These are phyloP conservation scores for Exserohilum turcica DNA, from an alignment of 2,329 filamentous ascomycete species.

Conservation along the genomic window DNA sequence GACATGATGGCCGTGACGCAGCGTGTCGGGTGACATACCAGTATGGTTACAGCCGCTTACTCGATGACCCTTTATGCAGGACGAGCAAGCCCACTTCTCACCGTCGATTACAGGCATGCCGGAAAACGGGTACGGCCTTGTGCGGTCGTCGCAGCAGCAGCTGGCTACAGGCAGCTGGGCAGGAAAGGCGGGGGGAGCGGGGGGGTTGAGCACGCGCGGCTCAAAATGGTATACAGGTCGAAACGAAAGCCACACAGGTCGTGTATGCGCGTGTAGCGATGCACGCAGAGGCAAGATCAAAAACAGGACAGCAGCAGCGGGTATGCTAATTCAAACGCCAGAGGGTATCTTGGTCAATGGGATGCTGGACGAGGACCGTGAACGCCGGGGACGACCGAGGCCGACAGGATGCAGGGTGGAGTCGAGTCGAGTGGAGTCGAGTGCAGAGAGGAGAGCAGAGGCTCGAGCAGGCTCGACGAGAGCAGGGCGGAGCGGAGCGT, in stretches of 20 bases:
- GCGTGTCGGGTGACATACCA: slow-evolving; percentile 62
- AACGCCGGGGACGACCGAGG: slow-evolving; percentile 46
- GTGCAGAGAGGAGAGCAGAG: slow-evolving; percentile 22
- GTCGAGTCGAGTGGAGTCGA: slow-evolving; percentile 30
- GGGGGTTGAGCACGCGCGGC: slow-evolving; percentile 17
- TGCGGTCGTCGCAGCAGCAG: slow-evolving; percentile 42
- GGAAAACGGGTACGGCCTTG: slow-evolving; percentile 35
- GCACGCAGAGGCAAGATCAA: slow-evolving; percentile 24
- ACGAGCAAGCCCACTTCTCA: slow-evolving; percentile 97
- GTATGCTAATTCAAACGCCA: slow-evolving; percentile 33
- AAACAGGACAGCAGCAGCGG: not conserved
- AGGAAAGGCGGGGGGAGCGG: slow-evolving; percentile 16
- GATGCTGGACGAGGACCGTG: slow-evolving; percentile 41
- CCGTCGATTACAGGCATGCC: slow-evolving; percentile 65
- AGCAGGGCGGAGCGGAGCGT: no score
- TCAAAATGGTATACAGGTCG: slow-evolving; percentile 17
- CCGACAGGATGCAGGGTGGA: slow-evolving; percentile 34
- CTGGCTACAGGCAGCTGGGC: slow-evolving; percentile 32
- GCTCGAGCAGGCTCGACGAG: no score
- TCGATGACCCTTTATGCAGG: slow-evolving; percentile 96
- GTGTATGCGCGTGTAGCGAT: slow-evolving; percentile 23
- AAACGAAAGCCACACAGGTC: slow-evolving; percentile 23
- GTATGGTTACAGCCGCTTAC: slow-evolving; percentile 98
- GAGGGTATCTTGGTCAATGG: slow-evolving; percentile 45
- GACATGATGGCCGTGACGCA: slow-evolving; percentile 7